These are phyloP conservation scores for Parasarocladium wereldwijsianum DNA, from an alignment of 2,329 filamentous ascomycete genomes.

Conservation along the genomic window DNA sequence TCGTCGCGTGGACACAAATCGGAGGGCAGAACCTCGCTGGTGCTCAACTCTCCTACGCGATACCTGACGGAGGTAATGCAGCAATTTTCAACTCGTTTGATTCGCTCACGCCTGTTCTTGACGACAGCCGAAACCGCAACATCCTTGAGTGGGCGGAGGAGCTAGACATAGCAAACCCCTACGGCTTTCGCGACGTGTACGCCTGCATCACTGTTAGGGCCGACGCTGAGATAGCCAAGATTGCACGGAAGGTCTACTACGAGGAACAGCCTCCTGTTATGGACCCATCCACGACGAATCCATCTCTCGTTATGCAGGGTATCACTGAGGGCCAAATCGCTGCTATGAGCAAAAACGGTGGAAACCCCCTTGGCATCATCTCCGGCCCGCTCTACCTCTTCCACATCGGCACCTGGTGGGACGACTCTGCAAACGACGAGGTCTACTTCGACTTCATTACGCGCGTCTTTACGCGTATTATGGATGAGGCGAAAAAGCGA, in stretches of 20 bases:
- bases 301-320: constrained; percentile 18
- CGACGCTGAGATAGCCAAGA: background rate
- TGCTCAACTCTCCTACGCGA: too few species aligned
- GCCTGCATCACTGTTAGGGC: background rate
- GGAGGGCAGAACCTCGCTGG: background rate
- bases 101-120: constrained; percentile 13
- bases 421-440: constrained; percentile 7
- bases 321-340: constrained; percentile 22
- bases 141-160: constrained; percentile 7
- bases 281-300: background rate
- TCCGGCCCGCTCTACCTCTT: constrained; percentile 11
- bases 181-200: constrained; percentile 10
- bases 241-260: background rate
- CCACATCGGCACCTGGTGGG: constrained; percentile 11
- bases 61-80: too few species aligned
- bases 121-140: constrained; percentile 10
- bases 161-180: constrained; percentile 5
- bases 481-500: constrained; percentile 6
- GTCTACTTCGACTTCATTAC: constrained; percentile 8
- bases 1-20: constrained; percentile 11
- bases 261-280: background rate
- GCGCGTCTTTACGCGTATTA: constrained; percentile 6
- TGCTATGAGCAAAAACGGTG: constrained; percentile 14
- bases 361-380: constrained; percentile 20
- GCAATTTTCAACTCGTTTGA: constrained; percentile 21